phyloP scores from a whole-genome alignment of 202 grass and related monocot genomes.

The Carex arenaria region DNA sequence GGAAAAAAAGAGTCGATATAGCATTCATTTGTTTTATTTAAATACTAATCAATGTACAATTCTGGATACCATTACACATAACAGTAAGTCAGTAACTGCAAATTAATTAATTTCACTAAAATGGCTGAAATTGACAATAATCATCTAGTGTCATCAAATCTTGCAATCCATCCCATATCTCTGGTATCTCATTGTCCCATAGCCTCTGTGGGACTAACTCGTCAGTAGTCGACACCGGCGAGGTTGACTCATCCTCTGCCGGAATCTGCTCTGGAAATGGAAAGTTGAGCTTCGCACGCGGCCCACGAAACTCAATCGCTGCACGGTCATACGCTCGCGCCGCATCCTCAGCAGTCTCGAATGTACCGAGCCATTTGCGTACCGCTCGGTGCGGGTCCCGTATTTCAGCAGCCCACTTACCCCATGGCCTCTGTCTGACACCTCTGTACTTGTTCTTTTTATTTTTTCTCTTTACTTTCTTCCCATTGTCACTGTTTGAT shows the following conservation, averaged over 20 bases:
- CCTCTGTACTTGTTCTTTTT: slow-evolving; percentile 55
- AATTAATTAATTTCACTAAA: background rate
- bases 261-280: slow-evolving; percentile 18
- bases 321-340: slow-evolving; percentile 70
- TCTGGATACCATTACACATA: background rate
- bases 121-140: slow-evolving; percentile 32
- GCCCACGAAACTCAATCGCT: slow-evolving; percentile 64
- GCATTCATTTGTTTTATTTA: background rate
- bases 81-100: background rate
- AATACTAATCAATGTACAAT: slow-evolving; percentile 15
- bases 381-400: slow-evolving; percentile 49
- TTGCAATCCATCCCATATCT: slow-evolving; percentile 66
- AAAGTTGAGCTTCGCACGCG: slow-evolving; percentile 82
- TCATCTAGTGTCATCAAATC: slow-evolving; percentile 62
- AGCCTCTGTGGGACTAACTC: slow-evolving; percentile 1
- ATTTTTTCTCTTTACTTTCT: background rate
- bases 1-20: no score
- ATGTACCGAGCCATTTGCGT: slow-evolving; percentile 87
- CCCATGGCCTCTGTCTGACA: slow-evolving; percentile 59
- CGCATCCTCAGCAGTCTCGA: slow-evolving; percentile 75
- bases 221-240: slow-evolving; percentile 18
- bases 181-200: slow-evolving; percentile 18
- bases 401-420: slow-evolving; percentile 44
- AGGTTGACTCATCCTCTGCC: slow-evolving; percentile 2
- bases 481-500: slow-evolving; percentile 22